A percentile compares a stretch with the other conserved stretches of the same genome.
Conservation (phyloP, 306 rosid species). For the Vachellia collinsii region DNA sequence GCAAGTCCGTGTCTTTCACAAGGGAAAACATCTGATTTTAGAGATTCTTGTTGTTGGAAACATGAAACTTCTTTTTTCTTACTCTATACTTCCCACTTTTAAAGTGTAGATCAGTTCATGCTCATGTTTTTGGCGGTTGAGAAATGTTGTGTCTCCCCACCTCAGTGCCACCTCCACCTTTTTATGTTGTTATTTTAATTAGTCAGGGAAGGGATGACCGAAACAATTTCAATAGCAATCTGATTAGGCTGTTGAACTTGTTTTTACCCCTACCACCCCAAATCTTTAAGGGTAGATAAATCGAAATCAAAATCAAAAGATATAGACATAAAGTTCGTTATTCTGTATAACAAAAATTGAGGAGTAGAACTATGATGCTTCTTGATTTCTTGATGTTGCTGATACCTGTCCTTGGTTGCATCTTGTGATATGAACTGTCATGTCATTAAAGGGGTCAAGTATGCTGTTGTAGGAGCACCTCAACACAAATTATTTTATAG, state of each 20-base stretch:
- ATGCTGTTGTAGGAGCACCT: slow-evolving; percentile 29
- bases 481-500: slow-evolving; percentile 1
- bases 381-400: slow-evolving; percentile 12
- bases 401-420: not conserved
- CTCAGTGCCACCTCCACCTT: not conserved
- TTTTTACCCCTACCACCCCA: not conserved
- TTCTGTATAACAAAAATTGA: slow-evolving; percentile 5
- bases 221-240: not conserved
- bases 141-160: not conserved
- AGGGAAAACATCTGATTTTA: not conserved
- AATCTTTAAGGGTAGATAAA: not conserved
- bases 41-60: not conserved
- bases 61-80: not conserved
- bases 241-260: not conserved
- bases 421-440: slow-evolving; percentile 18
- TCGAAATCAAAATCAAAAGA: slow-evolving; percentile 7
- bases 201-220: not conserved
- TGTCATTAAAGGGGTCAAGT: slow-evolving; percentile 12
- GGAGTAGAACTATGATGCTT: not conserved
- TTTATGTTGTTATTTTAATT: not conserved
- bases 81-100: not conserved
- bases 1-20: not conserved
- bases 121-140: not conserved
- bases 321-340: slow-evolving; percentile 1
- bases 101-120: not conserved